These are phyloP conservation scores for Salmacisia buchloeana DNA, from an alignment of 1,284 basidiomycete species.

Conservation along the genomic window DNA sequence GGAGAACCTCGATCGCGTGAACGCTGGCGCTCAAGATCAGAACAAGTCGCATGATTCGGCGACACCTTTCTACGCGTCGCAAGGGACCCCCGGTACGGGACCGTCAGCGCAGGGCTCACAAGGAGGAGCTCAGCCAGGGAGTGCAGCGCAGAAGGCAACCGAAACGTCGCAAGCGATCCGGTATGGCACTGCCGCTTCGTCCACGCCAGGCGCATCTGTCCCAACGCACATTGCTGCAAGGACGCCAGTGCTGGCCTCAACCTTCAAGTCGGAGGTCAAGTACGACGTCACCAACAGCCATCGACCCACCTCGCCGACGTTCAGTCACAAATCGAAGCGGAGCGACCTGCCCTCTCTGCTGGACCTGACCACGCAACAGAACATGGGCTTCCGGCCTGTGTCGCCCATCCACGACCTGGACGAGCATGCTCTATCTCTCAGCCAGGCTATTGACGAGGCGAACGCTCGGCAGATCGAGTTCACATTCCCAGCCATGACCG, in stretches of 20 bases:
- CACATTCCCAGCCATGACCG: conserved; percentile 4
- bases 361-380: conserved; percentile 21
- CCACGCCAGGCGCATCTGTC: background rate
- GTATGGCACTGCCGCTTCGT: too few relatives aligned
- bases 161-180: too few relatives aligned
- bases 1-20: background rate
- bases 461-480: conserved; percentile 3
- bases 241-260: background rate
- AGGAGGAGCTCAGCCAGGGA: too few relatives aligned
- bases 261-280: conserved; percentile 25
- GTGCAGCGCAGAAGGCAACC: too few relatives aligned
- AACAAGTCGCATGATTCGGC: too few relatives aligned
- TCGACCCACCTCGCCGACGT: conserved; percentile 36
- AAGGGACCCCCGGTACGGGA: too few relatives aligned
- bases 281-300: conserved; percentile 44
- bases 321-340: conserved; percentile 22
- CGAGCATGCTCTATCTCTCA: conserved; percentile 23
- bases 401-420: conserved; percentile 6
- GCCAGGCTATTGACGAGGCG: conserved; percentile 25
- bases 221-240: background rate
- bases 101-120: too few relatives aligned
- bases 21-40: too few relatives aligned
- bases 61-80: too few relatives aligned
- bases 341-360: conserved; percentile 30
- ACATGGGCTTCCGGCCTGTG: conserved; percentile 13